These are phyloP conservation scores for Hemerocallis citrina DNA, from an alignment of 106 monocot species.

Conservation along the genomic window DNA sequence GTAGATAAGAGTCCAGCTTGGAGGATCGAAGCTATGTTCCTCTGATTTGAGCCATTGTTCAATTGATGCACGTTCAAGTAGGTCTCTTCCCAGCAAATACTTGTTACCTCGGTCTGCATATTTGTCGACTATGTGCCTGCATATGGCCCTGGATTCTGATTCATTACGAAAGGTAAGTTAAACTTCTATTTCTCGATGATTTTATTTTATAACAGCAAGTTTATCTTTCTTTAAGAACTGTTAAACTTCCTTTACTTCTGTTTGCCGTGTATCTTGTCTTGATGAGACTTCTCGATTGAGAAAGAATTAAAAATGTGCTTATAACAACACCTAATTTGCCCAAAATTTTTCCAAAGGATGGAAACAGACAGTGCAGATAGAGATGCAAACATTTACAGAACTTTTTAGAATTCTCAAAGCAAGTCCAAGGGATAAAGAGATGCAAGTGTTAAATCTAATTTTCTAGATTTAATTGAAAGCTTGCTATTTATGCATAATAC, in stretches of 20 bases:
- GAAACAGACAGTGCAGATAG: too few relatives aligned
- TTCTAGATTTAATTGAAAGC: too few relatives aligned
- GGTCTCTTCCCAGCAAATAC: slow-evolving; percentile 45
- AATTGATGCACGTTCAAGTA: slow-evolving; percentile 42
- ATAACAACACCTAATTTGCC: too few relatives aligned
- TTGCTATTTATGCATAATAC: too few relatives aligned
- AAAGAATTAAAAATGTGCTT: too few relatives aligned
- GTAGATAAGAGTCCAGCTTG: slow-evolving; percentile 44
- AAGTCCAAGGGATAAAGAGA: too few relatives aligned
- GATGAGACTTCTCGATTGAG: neutral
- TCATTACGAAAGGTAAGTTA: neutral
- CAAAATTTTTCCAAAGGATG: too few relatives aligned
- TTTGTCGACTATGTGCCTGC: slow-evolving; percentile 45
- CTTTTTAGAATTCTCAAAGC: too few relatives aligned
- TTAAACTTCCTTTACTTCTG: neutral
- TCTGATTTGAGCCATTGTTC: slow-evolving; percentile 72
- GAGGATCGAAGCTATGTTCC: slow-evolving; percentile 54
- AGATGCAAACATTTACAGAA: too few relatives aligned
- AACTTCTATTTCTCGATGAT: neutral
- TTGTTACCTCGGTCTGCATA: slow-evolving; percentile 36
- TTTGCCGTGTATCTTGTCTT: neutral
- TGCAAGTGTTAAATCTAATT: too few relatives aligned
- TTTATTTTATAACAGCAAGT: neutral
- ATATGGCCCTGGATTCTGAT: slow-evolving; percentile 62
- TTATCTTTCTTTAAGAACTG: neutral